These are phyloP conservation scores for Coprinopsis strossmayeri DNA, from an alignment of 768 basidiomycete genomes.

Conservation along the genomic window DNA sequence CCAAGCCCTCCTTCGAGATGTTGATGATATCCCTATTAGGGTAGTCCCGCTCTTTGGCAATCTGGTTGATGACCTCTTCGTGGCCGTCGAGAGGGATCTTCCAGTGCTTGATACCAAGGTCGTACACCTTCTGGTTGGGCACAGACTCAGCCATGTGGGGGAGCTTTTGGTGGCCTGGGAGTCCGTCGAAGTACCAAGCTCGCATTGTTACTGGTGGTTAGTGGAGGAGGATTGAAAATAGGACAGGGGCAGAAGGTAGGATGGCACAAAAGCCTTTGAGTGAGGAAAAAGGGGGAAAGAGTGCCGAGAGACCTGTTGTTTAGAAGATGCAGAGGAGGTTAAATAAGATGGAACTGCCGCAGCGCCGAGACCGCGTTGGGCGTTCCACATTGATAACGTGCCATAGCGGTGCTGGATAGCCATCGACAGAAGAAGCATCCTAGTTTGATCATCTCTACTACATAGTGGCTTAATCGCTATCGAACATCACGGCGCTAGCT, in stretches of 20 bases:
- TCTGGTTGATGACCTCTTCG: conserved; percentile 45
- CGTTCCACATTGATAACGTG: not conserved
- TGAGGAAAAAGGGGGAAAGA: not conserved
- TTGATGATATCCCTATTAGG: conserved; percentile 79
- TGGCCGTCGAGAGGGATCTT: conserved; percentile 57
- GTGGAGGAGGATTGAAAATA: not conserved
- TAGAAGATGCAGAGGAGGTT: not conserved
- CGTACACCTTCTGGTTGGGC: conserved; percentile 36
- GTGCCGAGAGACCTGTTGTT: not conserved
- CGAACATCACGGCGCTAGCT: not conserved
- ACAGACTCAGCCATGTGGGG: conserved; percentile 71
- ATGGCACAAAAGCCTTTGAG: not conserved
- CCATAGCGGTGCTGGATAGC: not conserved
- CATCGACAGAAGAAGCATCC: not conserved
- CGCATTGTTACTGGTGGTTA: conserved; percentile 39
- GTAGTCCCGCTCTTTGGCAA: conserved; percentile 67
- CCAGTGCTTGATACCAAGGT: conserved; percentile 63
- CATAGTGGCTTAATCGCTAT: not conserved
- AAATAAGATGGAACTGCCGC: not conserved
- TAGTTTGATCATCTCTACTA: not conserved
- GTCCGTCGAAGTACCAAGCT: conserved; percentile 66
- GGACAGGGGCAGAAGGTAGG: not conserved
- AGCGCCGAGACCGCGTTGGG: not conserved
- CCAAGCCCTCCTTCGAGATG: conserved; percentile 71
- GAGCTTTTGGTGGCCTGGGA: conserved; percentile 73